Conservation (phyloP, 2,329 filamentous ascomycete species). For the Phyllosticta ampelicida region DNA sequence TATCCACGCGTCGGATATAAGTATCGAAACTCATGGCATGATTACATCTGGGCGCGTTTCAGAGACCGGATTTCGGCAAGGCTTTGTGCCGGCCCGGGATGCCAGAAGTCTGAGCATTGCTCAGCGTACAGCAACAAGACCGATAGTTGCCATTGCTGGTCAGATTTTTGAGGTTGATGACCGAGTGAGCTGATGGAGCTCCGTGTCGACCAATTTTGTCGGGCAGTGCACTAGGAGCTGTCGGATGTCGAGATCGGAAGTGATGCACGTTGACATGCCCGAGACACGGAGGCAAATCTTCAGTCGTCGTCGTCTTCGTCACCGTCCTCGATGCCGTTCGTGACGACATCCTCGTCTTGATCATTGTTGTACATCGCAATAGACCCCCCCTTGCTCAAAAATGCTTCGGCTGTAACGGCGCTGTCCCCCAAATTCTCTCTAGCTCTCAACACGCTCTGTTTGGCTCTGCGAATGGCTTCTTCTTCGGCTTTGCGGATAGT, state of each 20-base stretch:
- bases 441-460: constrained; percentile 20
- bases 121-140: neutral
- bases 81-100: neutral
- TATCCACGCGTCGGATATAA: neutral
- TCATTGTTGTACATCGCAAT: neutral
- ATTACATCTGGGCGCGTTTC: neutral
- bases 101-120: neutral
- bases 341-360: neutral
- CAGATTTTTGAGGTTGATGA: neutral
- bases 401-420: neutral
- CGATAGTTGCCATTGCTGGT: neutral
- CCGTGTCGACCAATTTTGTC: neutral
- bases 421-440: neutral
- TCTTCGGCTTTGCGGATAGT: constrained; percentile 90
- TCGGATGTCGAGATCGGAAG: neutral
- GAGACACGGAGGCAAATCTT: neutral
- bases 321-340: neutral
- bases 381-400: neutral
- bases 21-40: neutral
- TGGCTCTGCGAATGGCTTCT: constrained; percentile 71
- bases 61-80: neutral
- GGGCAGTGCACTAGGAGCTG: neutral
- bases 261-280: neutral
- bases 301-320: neutral
- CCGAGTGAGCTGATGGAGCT: neutral